Base-by-base conservation (phyloP, 345 rosid genomes). In the Rhodomyrtus tomentosa region DNA sequence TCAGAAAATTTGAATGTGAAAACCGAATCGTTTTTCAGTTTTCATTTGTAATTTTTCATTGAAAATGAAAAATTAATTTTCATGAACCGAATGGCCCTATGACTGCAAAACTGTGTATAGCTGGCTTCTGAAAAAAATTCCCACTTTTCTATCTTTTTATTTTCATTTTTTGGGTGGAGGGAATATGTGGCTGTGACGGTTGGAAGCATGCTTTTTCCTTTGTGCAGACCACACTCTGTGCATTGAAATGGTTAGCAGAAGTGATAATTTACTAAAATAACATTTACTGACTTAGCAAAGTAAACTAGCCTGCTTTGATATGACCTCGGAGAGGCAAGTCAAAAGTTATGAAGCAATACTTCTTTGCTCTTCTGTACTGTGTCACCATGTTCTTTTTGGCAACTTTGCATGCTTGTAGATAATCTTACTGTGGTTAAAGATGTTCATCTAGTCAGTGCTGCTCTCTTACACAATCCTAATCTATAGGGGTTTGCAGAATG, bases 401-500 rank as follows among this genome's bases (percentile, higher is more conserved):
- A 32, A 68, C 45, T 55, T 55, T 55, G 58, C 50, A 76, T 76
- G 38, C 42, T 8, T 55, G n/a, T 24, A 55, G 58, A 55, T 55
- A 55, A 55, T 55, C 27, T 55, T 40, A 38, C 40, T 22, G 62
- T 89, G 55, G 81, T n/a, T 62, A 29, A 73, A 56, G 29, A 85
- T 82, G 62, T 73, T 89, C 84, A 81, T 84, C 85, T 74, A 86
- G 72, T 91, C 89, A 84, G 88, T 89, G 82, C 85, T 89, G 84
- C 86, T 89, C 92, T 88, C 90, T 90, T 85, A 91, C 92, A 90
- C 89, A 89, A 90, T 89, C 89, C 91, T 93, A 89, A 88, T 91
- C 85, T 93, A 88, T 93, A 97, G 99, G 99, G 99, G 88, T 97
- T 95, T 94, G 99, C 96, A 94, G 98, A 97, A 88, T 91, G 86